Base-by-base conservation (phyloP, 768 basidiomycete species). In the Pisolithus orientalis region DNA sequence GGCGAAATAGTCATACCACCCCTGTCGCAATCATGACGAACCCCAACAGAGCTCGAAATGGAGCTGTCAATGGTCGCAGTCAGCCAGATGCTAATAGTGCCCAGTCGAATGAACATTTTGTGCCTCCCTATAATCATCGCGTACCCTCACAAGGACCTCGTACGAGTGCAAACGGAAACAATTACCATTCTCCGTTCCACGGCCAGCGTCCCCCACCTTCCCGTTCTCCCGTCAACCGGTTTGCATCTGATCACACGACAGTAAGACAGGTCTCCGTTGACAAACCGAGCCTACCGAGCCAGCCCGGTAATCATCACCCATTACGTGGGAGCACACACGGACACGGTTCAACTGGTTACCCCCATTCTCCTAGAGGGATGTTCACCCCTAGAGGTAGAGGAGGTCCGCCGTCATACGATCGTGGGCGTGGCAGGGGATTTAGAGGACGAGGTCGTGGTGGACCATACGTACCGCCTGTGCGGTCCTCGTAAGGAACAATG, bases 1-100 rank as follows among this genome's bases (percentile, higher is more conserved):
- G 39, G 14, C 16, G 17, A 51, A 17, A 14, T 37, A 65, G 65
- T 50, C 62, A 63, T 56, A 48, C 68, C 2, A 48, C 68, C 2
- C 77, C 79, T 4, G 74, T 90, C 14, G 77, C 80, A 32, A 90
- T 91, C 51, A 87, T 90, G 84, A 66, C 79, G 13, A 91, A 92
- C 60, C 90, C 90, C 0, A 84, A 85, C 55, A 67, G 72, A 38
- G 72, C 69, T 9, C 74, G 72, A 31, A 65, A 65, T 44, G 61
- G 65, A 27, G 55, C 50, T 29, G 39, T 54, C 4, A 58, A 59
- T 31, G 54, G 50, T 37, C 59, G 59, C 14, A 56, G 52, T 17
- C 48, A 5, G 24, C 49, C 6, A 46, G 37, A 46, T n/a, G 51
- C 5, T 25, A 54, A 39, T 16, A 44, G 24, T 50, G 4, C 34